Base-by-base conservation (phyloP, 495 filamentous ascomycete genomes). In the Lophiotrema nucula region DNA sequence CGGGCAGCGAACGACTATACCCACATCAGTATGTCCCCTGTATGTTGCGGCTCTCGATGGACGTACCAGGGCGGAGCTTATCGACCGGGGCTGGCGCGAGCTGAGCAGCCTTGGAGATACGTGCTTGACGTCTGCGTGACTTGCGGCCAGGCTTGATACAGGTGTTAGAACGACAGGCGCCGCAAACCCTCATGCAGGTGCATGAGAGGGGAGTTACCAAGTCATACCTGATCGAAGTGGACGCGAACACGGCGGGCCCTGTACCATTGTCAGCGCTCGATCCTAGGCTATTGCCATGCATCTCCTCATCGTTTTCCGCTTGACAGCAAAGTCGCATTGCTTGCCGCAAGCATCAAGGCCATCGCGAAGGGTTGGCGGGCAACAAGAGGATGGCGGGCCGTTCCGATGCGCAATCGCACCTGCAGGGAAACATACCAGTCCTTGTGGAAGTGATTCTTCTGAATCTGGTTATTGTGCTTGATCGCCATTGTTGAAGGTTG, bases 401-500 rank as follows among this genome's bases (percentile, higher is more conserved):
- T n/a, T n/a, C n/a, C n/a, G n/a, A n/a, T n/a, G n/a, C n/a, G 16
- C 12, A 13, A 24, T n/a, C 3, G 27, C 4, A 15, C 16, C 25
- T 12, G 23, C 37, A 19, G 35, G 33, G 12, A 16, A 22, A 11
- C 26, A 24, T 62, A 60, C 93, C 93, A 98, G 81, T 98, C 90
- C 90, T 98, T 98, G 83, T 90, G 93, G 90, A 98, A 98, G 78
- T 98, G 93, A 85, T 93, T 95, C 85, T 95, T 86, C 72, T 84
- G 92, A 79, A 98, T 88, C 83, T 93, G 88, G 84, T 98, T 90
- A 79, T 98, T 98, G 86, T 97, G 92, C 83, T 95, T 96, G 88
- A 98, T 96, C 82, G 93, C 63, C 61, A 59, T 59, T 37, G 53
- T 25, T 48, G 44, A 47, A 28, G 47, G 33, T 58, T 58, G 49